Conservation (phyloP, 148 eudicot genomes). For the Chenopodium album region DNA sequence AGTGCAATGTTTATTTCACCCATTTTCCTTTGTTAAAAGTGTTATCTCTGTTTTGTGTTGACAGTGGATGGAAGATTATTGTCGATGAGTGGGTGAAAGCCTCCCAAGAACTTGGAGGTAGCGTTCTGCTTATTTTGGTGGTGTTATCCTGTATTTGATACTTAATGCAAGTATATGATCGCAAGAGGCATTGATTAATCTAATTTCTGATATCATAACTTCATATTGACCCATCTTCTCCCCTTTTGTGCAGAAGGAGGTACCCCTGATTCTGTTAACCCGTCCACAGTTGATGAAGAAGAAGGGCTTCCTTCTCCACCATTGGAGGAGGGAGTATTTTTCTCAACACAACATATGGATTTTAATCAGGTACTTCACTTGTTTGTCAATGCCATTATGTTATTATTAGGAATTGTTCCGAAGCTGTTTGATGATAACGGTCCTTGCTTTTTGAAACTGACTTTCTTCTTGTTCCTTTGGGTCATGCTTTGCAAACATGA, state of each 20-base stretch:
- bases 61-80: slow-evolving; percentile 74
- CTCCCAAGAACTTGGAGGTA: slow-evolving; percentile 54
- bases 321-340: slow-evolving; percentile 68
- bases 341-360: slow-evolving; percentile 62
- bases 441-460: slow-evolving; percentile 31
- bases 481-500: slow-evolving; percentile 27
- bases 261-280: slow-evolving; percentile 78
- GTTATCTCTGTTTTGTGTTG: slow-evolving; percentile 21
- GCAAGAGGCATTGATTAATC: background rate
- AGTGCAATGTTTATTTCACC: background rate
- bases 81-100: slow-evolving; percentile 77
- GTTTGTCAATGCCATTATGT: background rate
- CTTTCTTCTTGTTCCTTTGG: slow-evolving; percentile 25
- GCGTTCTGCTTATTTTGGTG: background rate
- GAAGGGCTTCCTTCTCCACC: slow-evolving; percentile 98
- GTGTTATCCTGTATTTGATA: background rate
- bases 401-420: background rate
- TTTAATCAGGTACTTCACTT: slow-evolving; percentile 49
- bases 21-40: slow-evolving; percentile 1
- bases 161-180: background rate
- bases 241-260: slow-evolving; percentile 37
- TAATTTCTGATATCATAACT: background rate
- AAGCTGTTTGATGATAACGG: background rate
- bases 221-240: background rate
- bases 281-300: slow-evolving; percentile 77